Conservation (phyloP, 2,329 filamentous ascomycete species). For the Cladobotryum mycophilum region DNA sequence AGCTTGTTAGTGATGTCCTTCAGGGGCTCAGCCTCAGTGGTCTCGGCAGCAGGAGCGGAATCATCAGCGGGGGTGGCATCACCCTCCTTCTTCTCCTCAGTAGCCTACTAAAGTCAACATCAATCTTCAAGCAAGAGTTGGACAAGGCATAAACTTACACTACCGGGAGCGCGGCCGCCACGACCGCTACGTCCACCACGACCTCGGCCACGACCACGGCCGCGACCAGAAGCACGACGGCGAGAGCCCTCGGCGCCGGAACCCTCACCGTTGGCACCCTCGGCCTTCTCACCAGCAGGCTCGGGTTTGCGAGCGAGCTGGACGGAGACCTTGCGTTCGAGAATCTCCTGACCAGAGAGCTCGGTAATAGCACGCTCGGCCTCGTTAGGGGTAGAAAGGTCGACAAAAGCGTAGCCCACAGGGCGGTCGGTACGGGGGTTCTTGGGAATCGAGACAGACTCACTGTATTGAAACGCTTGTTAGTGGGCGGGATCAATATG, state of each 20-base stretch:
- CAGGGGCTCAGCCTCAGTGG: conserved; percentile 51
- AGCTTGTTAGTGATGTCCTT: conserved; percentile 55
- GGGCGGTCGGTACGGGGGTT: conserved; percentile 98
- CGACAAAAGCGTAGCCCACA: conserved; percentile 98
- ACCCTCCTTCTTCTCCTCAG: conserved; percentile 43
- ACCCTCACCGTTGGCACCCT: conserved; percentile 70
- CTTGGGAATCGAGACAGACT: conserved; percentile 98
- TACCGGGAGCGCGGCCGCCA: conserved; percentile 40
- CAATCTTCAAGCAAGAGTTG: neutral
- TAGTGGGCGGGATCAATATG: conserved; percentile 17
- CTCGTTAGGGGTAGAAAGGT: conserved; percentile 89
- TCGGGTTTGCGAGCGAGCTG: conserved; percentile 98
- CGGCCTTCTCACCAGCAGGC: conserved; percentile 68
- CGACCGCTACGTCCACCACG: conserved; percentile 60
- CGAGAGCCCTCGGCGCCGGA: conserved; percentile 60
- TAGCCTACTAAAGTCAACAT: conserved; percentile 21
- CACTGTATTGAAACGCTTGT: conserved; percentile 49
- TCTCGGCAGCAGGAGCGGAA: conserved; percentile 39
- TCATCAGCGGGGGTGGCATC: conserved; percentile 39
- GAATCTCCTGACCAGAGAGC: conserved; percentile 94
- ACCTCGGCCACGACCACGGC: conserved; percentile 64
- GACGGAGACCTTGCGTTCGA: conserved; percentile 98
- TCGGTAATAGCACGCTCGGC: conserved; percentile 92
- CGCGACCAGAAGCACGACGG: conserved; percentile 57
- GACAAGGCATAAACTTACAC: conserved; percentile 32